Evolutionary conservation across 2,329 filamentous ascomycete species (phyloP), one percentile per base, ranked within the genome.

Genomic region (Didymella exigua): DNA sequence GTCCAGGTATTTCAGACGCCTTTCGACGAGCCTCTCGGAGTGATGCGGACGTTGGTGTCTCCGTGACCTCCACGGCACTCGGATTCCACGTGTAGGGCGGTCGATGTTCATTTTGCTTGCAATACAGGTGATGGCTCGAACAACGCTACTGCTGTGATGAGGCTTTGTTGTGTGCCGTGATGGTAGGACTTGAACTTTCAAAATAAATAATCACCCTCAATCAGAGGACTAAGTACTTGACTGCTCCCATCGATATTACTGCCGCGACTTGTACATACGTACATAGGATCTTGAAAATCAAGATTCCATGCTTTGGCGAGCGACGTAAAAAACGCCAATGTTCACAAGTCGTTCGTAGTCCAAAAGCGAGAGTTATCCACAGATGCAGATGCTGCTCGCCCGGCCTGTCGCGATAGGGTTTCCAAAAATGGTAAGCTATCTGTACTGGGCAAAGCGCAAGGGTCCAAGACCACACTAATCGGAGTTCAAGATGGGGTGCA

Each of bases 21-120:
- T 37, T 9, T 36, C 42, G 14, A 58, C 55, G 18, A 50, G 41
- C 5, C 26, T 37, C 41, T 58, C 55, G 13, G 33, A 29, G 10
- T 33, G 34, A 11, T 33, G n/a, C 5, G 55, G 55, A 3, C 27
- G 46, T 18, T 58, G 55, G 10, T 26, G 23, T n/a, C 33, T 14
- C 9, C 45, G 55, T 14, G 45, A 50, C n/a, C 44, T 38, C 55
- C 55, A 58, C 19, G 55, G 55, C 2, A 58, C 37, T 13, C 55
- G 50, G 8, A 58, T 16, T 14, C 42, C 37, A 26, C 55, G 50
- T 19, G 55, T 48, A 14, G 55, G 55, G 18, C 55, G 55, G 47
- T 58, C 50, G 42, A 54, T 48, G 24, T 58, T 42, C 40, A 42
- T 58, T n/a, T 2, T 27, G 30, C n/a, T 33, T 14, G n/a, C 14